Percentiles rank a stretch among this genome's conserved stretches.
These are phyloP conservation scores for Corynascus novoguineensis DNA, from an alignment of 495 filamentous ascomycete species.

Conservation along the genomic window DNA sequence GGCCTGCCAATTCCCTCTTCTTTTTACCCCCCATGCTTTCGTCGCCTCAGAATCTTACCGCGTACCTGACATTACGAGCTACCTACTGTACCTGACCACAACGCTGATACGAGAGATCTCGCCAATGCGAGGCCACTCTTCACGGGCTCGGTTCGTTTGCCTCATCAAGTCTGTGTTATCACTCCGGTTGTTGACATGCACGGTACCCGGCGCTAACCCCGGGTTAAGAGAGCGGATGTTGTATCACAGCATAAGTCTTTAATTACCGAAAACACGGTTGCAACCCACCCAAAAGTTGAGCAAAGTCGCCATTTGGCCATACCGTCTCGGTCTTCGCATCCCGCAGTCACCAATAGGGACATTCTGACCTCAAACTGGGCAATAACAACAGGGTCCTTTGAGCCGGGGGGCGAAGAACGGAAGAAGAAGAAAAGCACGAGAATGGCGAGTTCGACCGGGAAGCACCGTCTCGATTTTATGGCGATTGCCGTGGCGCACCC, in stretches of 20 bases:
- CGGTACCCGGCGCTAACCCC: background rate
- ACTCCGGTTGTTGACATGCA: constrained; percentile 8
- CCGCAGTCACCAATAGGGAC: background rate
- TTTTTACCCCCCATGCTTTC: background rate
- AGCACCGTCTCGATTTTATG: constrained; percentile 1
- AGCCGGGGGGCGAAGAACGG: background rate
- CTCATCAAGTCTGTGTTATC: background rate
- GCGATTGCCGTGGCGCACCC: background rate
- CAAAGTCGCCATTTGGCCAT: background rate
- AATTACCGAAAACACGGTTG: background rate
- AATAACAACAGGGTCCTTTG: background rate
- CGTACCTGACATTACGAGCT: too few relatives aligned
- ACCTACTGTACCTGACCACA: too few relatives aligned
- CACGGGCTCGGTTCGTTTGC: background rate
- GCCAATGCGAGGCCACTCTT: background rate
- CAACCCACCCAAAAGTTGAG: background rate
- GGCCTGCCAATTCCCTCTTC: too few relatives aligned
- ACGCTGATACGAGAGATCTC: too few relatives aligned
- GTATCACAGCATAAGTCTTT: background rate
- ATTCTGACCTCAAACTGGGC: background rate
- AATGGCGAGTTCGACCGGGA: background rate
- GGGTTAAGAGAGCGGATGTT: too few relatives aligned
- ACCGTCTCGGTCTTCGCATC: background rate
- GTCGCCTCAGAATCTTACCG: background rate
- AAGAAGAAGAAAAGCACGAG: background rate